Base-by-base conservation (phyloP, 2,329 filamentous ascomycete genomes). In the Aspergillus niger region DNA sequence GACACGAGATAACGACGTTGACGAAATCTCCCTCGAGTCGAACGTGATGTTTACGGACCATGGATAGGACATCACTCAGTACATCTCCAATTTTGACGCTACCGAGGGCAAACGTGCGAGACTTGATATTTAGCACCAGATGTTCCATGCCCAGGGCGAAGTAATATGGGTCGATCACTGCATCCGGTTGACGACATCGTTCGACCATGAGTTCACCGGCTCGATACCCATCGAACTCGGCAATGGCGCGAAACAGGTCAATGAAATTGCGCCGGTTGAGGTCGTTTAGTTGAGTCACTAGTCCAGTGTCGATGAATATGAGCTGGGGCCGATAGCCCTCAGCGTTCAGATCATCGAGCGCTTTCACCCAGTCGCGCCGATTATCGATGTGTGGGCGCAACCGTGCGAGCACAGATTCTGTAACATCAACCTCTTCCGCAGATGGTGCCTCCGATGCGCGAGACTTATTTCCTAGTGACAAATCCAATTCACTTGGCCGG, bases 121-220 rank as follows among this genome's bases (percentile, higher is more conserved):
- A 91, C 81, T 98, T 98, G 67, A 99, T 92, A 28, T 89, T 87
- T 0, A 98, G 81, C 2, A 99, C 92, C 4, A 99, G 85, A 78
- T 98, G 93, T 76, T 99, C 93, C 94, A 99, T 98, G 74, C 92
- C 92, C 60, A 98, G 81, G 0, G 94, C 92, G 72, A 98, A 99
- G 0, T 98, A 85, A 66, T 99, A 94, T 61, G 89, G 80, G 66
- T 97, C 91, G 22, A 97, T 83, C 1, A 99, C 95, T 2, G 91
- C 91, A 48, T 95, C 90, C 0, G 95, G 95, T 73, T 97, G 93
- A 15, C 94, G 89, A 72, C 93, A 98, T 48, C 95, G 88, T 75
- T 97, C 91, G 61, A 96, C 94, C 95, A 99, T 99, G 43, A 99
- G 83, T 64, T 96, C 88, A 0, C 95, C 95, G 3, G 94, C 93